A percentile compares a stretch with the other conserved stretches of the same genome.
phyloP scores from a whole-genome alignment of 768 basidiomycete species.

The Leccinum ochraceum region DNA sequence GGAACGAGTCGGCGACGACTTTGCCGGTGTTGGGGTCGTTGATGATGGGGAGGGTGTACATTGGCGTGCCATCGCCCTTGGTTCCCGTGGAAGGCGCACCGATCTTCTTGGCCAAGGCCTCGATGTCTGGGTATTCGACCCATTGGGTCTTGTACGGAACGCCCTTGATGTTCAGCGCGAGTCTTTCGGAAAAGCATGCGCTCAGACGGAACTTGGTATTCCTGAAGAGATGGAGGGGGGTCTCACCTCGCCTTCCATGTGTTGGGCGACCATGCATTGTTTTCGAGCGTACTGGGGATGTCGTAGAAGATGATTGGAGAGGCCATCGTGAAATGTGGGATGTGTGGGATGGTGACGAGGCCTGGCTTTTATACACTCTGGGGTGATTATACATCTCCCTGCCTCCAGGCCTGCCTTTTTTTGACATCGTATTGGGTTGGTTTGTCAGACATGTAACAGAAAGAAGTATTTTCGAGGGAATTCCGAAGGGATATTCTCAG shows the following conservation, averaged over 20 bases:
- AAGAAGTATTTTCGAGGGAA: background rate
- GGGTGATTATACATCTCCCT: background rate
- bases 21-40: no score
- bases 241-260: conserved; percentile 46
- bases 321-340: no score
- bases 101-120: no score
- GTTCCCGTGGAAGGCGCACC: no score
- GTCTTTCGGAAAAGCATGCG: conserved; percentile 19
- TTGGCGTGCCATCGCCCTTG: no score
- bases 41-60: no score
- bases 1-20: no score
- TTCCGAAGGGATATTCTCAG: no score
- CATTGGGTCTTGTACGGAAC: conserved; percentile 40
- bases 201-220: background rate
- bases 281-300: no score
- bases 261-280: conserved; percentile 44
- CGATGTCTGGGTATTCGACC: no score
- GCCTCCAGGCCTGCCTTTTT: background rate
- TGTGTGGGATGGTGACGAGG: background rate
- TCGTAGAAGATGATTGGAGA: no score
- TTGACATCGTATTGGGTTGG: background rate
- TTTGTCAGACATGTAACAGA: background rate
- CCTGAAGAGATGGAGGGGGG: background rate
- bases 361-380: conserved; percentile 7
- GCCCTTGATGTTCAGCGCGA: conserved; percentile 42